phyloP scores from a whole-genome alignment of 2,329 filamentous ascomycete genomes.

The Aspergillus sergii region DNA sequence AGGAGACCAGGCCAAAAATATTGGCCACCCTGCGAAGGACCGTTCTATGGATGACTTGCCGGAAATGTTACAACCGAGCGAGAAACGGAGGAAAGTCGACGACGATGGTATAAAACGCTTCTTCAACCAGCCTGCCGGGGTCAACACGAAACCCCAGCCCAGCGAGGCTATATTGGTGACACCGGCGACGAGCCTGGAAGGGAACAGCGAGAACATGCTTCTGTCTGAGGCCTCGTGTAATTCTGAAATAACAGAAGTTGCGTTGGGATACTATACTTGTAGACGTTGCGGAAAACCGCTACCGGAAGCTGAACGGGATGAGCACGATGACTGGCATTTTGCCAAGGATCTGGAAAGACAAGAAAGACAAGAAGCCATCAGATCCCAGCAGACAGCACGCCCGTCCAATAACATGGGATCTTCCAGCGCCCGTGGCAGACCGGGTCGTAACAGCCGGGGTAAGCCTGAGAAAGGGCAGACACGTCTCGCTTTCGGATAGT shows the following conservation, averaged over 20 bases:
- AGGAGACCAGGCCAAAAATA: slow-evolving; percentile 58
- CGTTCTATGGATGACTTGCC: slow-evolving; percentile 15
- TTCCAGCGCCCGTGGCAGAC: slow-evolving; percentile 25
- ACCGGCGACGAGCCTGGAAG: background rate
- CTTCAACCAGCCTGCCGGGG: slow-evolving; percentile 49
- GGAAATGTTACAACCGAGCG: slow-evolving; percentile 22
- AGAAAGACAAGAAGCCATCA: slow-evolving; percentile 49
- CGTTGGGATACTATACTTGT: slow-evolving; percentile 54
- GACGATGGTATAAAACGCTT: slow-evolving; percentile 60
- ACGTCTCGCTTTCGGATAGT: slow-evolving; percentile 38
- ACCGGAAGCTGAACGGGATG: slow-evolving; percentile 61
- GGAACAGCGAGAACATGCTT: background rate
- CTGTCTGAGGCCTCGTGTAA: background rate
- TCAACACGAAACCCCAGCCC: slow-evolving; percentile 13
- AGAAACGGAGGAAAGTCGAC: slow-evolving; percentile 53
- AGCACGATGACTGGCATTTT: slow-evolving; percentile 93
- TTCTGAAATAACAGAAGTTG: background rate
- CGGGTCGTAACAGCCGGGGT: slow-evolving; percentile 27
- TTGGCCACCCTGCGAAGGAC: slow-evolving; percentile 29
- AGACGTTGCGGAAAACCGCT: slow-evolving; percentile 67
- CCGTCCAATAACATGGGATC: slow-evolving; percentile 18
- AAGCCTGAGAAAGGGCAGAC: slow-evolving; percentile 41
- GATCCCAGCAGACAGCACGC: slow-evolving; percentile 18
- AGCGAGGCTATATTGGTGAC: background rate
- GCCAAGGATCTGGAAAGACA: slow-evolving; percentile 80